Evolutionary conservation across 139 green algal genomes (phyloP), one percentile per base, ranked within the genome.

Genomic region (Chlorella sorokiniana): DNA sequence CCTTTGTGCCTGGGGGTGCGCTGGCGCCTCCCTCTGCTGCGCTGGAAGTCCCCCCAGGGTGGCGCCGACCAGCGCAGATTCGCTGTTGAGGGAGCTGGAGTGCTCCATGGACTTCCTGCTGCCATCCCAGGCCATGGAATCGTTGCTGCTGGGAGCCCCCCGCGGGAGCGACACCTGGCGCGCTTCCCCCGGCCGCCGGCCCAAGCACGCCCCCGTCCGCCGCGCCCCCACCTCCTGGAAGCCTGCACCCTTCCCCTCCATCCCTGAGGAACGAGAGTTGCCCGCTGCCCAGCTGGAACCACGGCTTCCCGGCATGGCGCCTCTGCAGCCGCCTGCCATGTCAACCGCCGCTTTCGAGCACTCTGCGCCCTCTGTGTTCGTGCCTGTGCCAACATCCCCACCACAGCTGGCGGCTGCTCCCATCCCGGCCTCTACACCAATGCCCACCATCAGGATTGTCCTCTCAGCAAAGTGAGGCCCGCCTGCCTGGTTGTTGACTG

Each of bases 241-340:
- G n/a, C n/a, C n/a, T n/a, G n/a, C n/a, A n/a, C n/a, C n/a, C 63
- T 82, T 82, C 76, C 76, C 76, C 0, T 8, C 76, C 76, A 82
- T 82, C 56, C 76, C 76, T 23, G 76, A 82, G 51, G 52, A 83
- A 27, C 22, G 63, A 25, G 63, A 83, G 37, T 63, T 77, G 42
- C 31, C 14, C 62, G 62, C 14, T 69, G 14, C 9, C 27, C 52
- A 61, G 6, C 52, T n/a, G n/a, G n/a, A n/a, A n/a, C n/a, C n/a
- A n/a, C n/a, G n/a, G n/a, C n/a, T n/a, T n/a, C n/a, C n/a, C n/a
- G n/a, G n/a, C n/a, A n/a, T n/a, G 52, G 52, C 5, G 52, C 27
- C 22, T 23, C 33, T 42, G 33, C 33, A 10, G 62, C 31, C 62
- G 7, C n/a, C n/a, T n/a, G n/a, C n/a, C n/a, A n/a, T n/a, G n/a